These are phyloP conservation scores for Fusarium anthophilum DNA, from an alignment of 2,329 filamentous ascomycete species.

Conservation along the genomic window DNA sequence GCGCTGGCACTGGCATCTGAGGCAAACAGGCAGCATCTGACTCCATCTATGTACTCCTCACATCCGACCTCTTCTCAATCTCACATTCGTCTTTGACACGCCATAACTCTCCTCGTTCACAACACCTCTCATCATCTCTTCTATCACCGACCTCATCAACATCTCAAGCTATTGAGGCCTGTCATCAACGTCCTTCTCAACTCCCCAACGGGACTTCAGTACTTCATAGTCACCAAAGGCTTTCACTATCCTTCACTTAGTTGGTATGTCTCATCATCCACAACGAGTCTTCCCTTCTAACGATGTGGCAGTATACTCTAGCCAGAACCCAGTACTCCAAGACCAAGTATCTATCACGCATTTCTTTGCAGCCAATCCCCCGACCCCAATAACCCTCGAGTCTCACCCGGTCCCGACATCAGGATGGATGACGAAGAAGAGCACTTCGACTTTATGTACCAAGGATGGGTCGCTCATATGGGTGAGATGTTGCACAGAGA, in stretches of 20 bases:
- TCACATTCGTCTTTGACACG: neutral
- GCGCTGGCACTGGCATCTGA: neutral
- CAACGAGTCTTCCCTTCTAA: rapidly evolving
- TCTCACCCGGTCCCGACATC: neutral
- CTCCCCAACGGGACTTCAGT: rapidly evolving
- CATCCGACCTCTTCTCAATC: rapidly evolving
- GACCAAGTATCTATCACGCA: neutral
- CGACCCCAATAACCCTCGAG: too few relatives aligned
- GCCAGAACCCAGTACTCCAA: neutral
- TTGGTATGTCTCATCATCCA: neutral
- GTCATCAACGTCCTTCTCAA: rapidly evolving
- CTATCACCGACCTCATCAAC: rapidly evolving
- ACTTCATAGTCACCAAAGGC: neutral
- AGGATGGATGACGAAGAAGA: neutral
- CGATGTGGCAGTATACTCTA: rapidly evolving
- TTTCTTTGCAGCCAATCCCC: neutral
- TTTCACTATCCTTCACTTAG: neutral
- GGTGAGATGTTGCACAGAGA: neutral
- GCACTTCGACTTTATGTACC: neutral
- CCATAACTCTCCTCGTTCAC: neutral
- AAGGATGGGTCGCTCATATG: neutral
- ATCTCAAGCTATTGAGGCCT: neutral
- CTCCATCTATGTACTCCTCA: neutral
- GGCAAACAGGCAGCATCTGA: rapidly evolving
- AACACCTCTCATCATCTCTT: rapidly evolving